A percentile compares a stretch with the other conserved stretches of the same genome.
These are phyloP conservation scores for Aspergillus sp. DNA, from an alignment of 2,329 filamentous ascomycete genomes.

Conservation along the genomic window DNA sequence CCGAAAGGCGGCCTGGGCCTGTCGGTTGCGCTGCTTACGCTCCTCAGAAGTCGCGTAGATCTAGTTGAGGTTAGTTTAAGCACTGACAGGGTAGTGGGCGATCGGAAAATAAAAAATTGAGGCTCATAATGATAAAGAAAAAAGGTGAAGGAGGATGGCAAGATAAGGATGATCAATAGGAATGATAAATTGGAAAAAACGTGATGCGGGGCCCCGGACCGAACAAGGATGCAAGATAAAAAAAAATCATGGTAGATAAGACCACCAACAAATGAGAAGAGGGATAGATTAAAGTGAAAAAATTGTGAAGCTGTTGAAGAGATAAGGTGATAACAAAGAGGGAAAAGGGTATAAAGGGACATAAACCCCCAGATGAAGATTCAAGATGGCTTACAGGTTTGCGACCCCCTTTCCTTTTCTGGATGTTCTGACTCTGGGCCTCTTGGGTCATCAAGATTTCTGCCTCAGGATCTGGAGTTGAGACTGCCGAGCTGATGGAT, in stretches of 20 bases:
- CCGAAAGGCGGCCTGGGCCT: slow-evolving; percentile 95
- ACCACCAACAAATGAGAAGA: slow-evolving; percentile 12
- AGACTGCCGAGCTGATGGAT: slow-evolving; percentile 51
- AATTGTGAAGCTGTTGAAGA: slow-evolving; percentile 16
- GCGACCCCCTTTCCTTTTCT: slow-evolving; percentile 96
- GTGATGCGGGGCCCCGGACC: slow-evolving; percentile 39
- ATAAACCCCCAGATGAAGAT: slow-evolving; percentile 1
- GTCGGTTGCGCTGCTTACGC: slow-evolving; percentile 94
- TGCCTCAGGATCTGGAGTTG: slow-evolving; percentile 51
- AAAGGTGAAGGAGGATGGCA: slow-evolving; percentile 16
- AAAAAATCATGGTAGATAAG: slow-evolving; percentile 17
- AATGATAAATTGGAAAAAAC: slow-evolving; percentile 27
- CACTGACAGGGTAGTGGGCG: slow-evolving; percentile 4
- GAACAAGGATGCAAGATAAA: slow-evolving; percentile 20
- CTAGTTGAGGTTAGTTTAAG: slow-evolving; percentile 52
- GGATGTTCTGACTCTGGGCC: slow-evolving; percentile 56
- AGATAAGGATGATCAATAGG: slow-evolving; percentile 27
- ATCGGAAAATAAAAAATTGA: slow-evolving; percentile 16
- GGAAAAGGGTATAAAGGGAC: slow-evolving; percentile 3
- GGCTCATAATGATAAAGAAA: slow-evolving; percentile 13
- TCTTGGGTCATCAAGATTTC: slow-evolving; percentile 44
- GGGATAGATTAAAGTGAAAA: slow-evolving; percentile 15
- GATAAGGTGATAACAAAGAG: slow-evolving; percentile 15
- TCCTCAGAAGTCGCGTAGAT: slow-evolving; percentile 99
- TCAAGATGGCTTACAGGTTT: slow-evolving; percentile 74